These are phyloP conservation scores for Sordariomycetes sp. DNA, from an alignment of 2,329 filamentous ascomycete genomes.

Conservation along the genomic window DNA sequence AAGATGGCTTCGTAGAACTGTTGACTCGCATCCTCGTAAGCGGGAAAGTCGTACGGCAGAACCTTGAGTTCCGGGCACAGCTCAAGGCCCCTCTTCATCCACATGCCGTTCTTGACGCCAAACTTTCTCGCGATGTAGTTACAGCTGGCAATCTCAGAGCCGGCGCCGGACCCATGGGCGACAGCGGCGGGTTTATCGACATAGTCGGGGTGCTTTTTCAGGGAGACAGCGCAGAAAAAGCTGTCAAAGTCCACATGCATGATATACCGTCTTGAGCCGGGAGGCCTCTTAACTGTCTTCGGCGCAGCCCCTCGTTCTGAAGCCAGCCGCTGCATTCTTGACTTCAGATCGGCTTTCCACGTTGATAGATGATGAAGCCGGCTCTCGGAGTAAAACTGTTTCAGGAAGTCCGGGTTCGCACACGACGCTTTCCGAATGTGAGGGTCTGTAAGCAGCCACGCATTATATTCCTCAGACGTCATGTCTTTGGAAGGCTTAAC, in stretches of 20 bases:
- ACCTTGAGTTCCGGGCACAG: conserved; percentile 78
- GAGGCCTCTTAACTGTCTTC: conserved; percentile 33
- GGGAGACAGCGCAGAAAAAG: conserved; percentile 90
- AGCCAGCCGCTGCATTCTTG: conserved; percentile 70
- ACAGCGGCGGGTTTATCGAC: conserved; percentile 73
- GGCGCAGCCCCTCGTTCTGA: conserved; percentile 45
- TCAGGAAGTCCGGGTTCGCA: conserved; percentile 83
- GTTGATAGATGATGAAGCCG: conserved; percentile 88
- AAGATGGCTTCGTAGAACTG: conserved; percentile 80
- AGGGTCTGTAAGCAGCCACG: conserved; percentile 69
- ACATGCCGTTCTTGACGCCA: conserved; percentile 96
- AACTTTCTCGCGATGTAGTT: conserved; percentile 83
- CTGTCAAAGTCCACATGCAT: conserved; percentile 97
- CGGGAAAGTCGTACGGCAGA: conserved; percentile 89
- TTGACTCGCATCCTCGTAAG: conserved; percentile 82
- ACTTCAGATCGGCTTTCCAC: conserved; percentile 93
- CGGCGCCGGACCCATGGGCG: conserved; percentile 71
- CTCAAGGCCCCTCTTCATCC: conserved; percentile 86
- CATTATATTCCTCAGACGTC: conserved; percentile 90
- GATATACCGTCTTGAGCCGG: conserved; percentile 64
- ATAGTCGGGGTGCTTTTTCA: conserved; percentile 63
- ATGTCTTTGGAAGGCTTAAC: conserved; percentile 39
- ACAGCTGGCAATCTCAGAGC: conserved; percentile 93
- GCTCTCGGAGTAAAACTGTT: conserved; percentile 91
- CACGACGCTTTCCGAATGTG: conserved; percentile 79